These are phyloP conservation scores for Debaryomyces nepalensis DNA, from an alignment of 1,139 yeast genomes.

Conservation along the genomic window DNA sequence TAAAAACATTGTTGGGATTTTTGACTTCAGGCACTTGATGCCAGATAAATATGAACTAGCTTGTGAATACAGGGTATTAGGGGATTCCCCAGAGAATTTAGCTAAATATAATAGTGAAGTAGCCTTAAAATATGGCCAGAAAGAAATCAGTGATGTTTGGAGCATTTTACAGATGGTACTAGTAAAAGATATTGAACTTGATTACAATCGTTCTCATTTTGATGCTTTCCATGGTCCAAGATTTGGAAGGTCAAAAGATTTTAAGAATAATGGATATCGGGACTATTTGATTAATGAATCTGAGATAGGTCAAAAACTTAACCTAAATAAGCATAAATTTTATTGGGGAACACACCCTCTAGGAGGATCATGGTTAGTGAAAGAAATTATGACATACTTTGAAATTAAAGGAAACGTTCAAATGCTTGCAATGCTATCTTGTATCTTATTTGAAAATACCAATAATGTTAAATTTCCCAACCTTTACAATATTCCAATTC, in stretches of 20 bases:
- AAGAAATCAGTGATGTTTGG: conserved; percentile 80
- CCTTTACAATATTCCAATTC: conserved; percentile 43
- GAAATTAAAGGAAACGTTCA: conserved; percentile 72
- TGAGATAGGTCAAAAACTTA: conserved; percentile 7
- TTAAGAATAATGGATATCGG: neutral
- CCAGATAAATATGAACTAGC: conserved; percentile 84
- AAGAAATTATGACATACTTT: conserved; percentile 65
- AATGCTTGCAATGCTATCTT: conserved; percentile 88
- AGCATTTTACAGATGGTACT: conserved; percentile 57
- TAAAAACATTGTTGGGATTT: conserved; percentile 61
- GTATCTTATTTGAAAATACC: conserved; percentile 58
- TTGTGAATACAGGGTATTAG: conserved; percentile 70
- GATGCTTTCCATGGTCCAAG: neutral
- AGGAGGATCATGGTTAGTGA: conserved; percentile 74
- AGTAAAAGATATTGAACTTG: conserved; percentile 32
- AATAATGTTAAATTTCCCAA: conserved; percentile 24
- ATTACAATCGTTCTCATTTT: conserved; percentile 19
- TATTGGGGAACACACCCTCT: conserved; percentile 86
- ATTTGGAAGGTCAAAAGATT: neutral
- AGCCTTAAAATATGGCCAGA: conserved; percentile 65
- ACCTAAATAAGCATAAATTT: conserved; percentile 35
- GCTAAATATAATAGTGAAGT: conserved; percentile 75
- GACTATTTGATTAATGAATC: conserved; percentile 10
- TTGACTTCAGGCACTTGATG: conserved; percentile 69
- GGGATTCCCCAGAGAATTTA: conserved; percentile 65